Evolutionary conservation across 2,329 filamentous ascomycete species (phyloP).

Genomic region (Venturiaceae sp.): DNA sequence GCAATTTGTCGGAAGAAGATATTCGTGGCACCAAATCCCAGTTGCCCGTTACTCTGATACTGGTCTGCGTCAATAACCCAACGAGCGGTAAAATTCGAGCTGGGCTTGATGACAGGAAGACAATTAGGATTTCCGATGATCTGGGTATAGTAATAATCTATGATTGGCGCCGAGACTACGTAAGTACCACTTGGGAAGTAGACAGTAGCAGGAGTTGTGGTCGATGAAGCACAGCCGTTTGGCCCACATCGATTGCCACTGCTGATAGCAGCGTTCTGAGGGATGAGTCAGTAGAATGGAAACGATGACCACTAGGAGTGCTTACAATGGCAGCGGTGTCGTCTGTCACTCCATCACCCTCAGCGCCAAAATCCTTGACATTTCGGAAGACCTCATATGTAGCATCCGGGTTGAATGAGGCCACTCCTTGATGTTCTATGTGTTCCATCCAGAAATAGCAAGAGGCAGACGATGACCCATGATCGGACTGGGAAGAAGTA

Average conservation of each 20-base stretch:
- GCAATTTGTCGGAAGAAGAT: constrained; percentile 46
- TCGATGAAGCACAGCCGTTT: not conserved
- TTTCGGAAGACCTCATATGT: not conserved
- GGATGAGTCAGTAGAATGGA: too few species aligned
- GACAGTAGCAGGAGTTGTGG: constrained; percentile 31
- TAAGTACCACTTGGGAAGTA: constrained; percentile 92
- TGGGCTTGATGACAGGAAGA: constrained; percentile 62
- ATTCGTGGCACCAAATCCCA: constrained; percentile 44
- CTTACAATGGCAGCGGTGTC: constrained; percentile 51
- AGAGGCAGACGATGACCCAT: not conserved
- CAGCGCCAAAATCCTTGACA: constrained; percentile 8
- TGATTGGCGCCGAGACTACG: constrained; percentile 66
- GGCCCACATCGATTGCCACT: not conserved
- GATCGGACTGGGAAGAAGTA: too few species aligned
- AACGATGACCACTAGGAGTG: too few species aligned
- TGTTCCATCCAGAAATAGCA: constrained; percentile 50
- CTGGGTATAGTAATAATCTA: constrained; percentile 89
- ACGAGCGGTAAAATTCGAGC: constrained; percentile 56
- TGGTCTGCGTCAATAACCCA: constrained; percentile 68
- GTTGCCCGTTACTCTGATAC: constrained; percentile 48
- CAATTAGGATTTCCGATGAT: constrained; percentile 71
- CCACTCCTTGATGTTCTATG: constrained; percentile 58
- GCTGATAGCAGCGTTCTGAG: too few species aligned
- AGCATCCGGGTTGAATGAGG: constrained; percentile 45
- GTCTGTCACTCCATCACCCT: constrained; percentile 7